Conservation (phyloP, 306 rosid genomes). For the Castanea mollissima region DNA sequence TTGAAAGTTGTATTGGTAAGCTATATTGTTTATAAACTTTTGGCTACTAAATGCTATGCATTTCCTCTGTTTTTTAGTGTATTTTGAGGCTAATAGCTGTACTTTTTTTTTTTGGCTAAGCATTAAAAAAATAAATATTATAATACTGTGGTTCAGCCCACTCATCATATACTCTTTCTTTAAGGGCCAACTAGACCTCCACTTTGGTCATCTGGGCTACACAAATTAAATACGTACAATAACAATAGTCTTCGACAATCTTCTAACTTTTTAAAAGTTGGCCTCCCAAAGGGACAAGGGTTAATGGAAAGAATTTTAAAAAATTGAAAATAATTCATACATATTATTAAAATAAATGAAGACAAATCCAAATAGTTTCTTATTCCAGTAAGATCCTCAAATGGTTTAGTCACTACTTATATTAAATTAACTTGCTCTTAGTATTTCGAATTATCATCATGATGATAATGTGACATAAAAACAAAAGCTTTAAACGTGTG, state of each 20-base stretch:
- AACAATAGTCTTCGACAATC: conserved; percentile 25
- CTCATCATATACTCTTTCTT: conserved; percentile 23
- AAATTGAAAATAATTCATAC: conserved; percentile 15
- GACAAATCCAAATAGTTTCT: conserved; percentile 21
- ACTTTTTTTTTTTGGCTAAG: not conserved
- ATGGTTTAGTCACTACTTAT: conserved; percentile 18
- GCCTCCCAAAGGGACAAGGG: conserved; percentile 24
- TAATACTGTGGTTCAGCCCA: conserved; percentile 24
- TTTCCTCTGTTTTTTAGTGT: not conserved
- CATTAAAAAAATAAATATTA: conserved; percentile 32
- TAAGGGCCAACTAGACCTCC: conserved; percentile 68
- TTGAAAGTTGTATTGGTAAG: not conserved
- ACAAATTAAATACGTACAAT: conserved; percentile 15
- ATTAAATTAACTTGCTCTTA: conserved; percentile 5
- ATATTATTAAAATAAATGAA: conserved; percentile 2
- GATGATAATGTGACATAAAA: conserved; percentile 14
- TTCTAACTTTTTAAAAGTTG: conserved; percentile 38
- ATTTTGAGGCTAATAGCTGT: conserved; percentile 1
- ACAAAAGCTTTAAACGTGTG: conserved; percentile 5
- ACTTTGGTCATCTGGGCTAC: conserved; percentile 41
- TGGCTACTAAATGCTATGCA: not conserved
- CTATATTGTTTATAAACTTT: not conserved
- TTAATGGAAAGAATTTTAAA: conserved; percentile 24
- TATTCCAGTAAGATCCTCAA: conserved; percentile 31
- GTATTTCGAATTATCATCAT: conserved; percentile 16